Evolutionary conservation across 495 filamentous ascomycete species (phyloP).

Genomic region (Amorphotheca resinae): DNA sequence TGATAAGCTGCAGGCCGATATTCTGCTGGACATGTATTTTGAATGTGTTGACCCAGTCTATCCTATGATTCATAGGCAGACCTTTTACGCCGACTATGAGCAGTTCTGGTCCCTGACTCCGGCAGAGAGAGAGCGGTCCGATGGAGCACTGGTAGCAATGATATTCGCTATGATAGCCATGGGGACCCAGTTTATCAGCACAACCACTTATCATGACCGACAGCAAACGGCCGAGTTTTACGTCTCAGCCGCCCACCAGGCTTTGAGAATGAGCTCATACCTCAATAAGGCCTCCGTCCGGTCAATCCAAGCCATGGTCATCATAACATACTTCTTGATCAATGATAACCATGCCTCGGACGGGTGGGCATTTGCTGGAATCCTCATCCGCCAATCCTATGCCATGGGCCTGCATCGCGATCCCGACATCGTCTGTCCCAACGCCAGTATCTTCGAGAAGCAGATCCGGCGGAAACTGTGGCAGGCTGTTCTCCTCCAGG

Average conservation of each 20-base stretch:
- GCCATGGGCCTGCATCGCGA: constrained; percentile 66
- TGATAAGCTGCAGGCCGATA: constrained; percentile 57
- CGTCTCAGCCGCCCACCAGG: constrained; percentile 58
- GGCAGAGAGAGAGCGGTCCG: constrained; percentile 36
- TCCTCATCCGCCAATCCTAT: constrained; percentile 57
- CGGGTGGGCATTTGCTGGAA: constrained; percentile 63
- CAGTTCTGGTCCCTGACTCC: constrained; percentile 48
- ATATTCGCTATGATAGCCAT: constrained; percentile 59
- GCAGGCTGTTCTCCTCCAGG: constrained; percentile 63
- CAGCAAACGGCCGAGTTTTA: constrained; percentile 67
- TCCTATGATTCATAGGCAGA: constrained; percentile 54
- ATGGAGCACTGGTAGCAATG: constrained; percentile 50
- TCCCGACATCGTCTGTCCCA: constrained; percentile 51
- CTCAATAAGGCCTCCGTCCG: constrained; percentile 50
- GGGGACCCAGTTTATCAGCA: constrained; percentile 57
- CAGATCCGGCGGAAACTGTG: constrained; percentile 59
- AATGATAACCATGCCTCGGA: constrained; percentile 68
- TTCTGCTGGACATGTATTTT: constrained; percentile 55
- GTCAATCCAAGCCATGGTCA: constrained; percentile 62
- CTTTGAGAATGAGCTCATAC: constrained; percentile 53
- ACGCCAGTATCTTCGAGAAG: constrained; percentile 48
- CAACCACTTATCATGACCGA: constrained; percentile 39
- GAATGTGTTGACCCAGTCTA: constrained; percentile 64
- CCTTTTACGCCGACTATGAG: constrained; percentile 59
- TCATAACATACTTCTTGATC: constrained; percentile 64